Evolutionary conservation across 2,329 filamentous ascomycete species (phyloP).

Genomic region (Diplodia intermedia): DNA sequence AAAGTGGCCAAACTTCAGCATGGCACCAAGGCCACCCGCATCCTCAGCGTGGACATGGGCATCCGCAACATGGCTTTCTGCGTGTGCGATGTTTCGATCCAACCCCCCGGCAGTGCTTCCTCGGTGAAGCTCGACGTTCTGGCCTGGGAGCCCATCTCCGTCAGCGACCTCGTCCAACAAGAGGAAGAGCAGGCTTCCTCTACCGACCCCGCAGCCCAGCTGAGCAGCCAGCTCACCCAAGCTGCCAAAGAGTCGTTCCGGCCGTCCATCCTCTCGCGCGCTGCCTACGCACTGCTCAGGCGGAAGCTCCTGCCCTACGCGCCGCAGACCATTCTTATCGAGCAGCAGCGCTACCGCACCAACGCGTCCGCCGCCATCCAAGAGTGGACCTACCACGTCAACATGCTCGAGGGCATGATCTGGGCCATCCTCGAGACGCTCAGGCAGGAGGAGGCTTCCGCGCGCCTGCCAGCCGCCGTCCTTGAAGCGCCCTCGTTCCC

Average conservation of each 20-base stretch:
- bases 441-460: slow-evolving; percentile 43
- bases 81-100: slow-evolving; percentile 56
- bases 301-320: slow-evolving; percentile 58
- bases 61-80: slow-evolving; percentile 82
- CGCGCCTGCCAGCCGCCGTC: neutral
- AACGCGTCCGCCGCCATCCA: slow-evolving; percentile 69
- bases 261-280: slow-evolving; percentile 60
- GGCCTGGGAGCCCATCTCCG: slow-evolving; percentile 27
- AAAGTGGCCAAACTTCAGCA: slow-evolving; percentile 12
- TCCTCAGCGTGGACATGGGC: slow-evolving; percentile 85
- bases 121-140: slow-evolving; percentile 17
- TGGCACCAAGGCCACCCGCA: slow-evolving; percentile 47
- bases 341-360: slow-evolving; percentile 69
- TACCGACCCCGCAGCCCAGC: slow-evolving; percentile 1
- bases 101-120: neutral
- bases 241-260: slow-evolving; percentile 55
- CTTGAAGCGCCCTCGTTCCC: neutral
- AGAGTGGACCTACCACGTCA: slow-evolving; percentile 85
- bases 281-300: slow-evolving; percentile 62
- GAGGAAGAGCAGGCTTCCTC: slow-evolving; percentile 16
- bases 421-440: slow-evolving; percentile 72
- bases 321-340: slow-evolving; percentile 75
- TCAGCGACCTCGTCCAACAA: slow-evolving; percentile 17
- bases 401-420: slow-evolving; percentile 81
- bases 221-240: slow-evolving; percentile 18